Evolutionary conservation across 805 yeast genomes (phyloP), one percentile per base, ranked within the genome.

Genomic region (Suhomyces prunicola): DNA sequence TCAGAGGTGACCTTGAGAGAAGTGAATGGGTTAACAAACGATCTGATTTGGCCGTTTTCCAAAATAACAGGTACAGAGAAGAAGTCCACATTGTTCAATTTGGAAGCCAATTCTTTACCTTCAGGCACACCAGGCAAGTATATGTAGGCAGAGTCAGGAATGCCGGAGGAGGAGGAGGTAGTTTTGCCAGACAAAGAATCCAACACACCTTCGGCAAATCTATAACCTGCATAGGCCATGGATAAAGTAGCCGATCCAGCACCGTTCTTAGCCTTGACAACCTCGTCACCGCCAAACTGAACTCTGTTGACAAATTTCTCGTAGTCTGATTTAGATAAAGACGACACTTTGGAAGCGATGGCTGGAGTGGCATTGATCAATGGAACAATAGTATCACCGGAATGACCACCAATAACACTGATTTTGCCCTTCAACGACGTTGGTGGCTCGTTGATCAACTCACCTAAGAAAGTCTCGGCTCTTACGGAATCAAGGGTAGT

Each of bases 231-330:
- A 62, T 85, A 87, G 5, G 97, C 97, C 97, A 92, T 93, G 17
- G 96, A 88, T 59, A 92, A 79, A 29, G 98, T 92, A 50, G 97
- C 97, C 41, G 97, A 90, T 26, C 97, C 97, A 47, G 86, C 86
- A 57, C 97, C 97, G 63, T 89, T 87, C 77, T 92, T 92, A 49
- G 97, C 97, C 74, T 88, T 80, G 57, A 92, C 98, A 46, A 92
- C 96, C 73, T 93, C 97, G 70, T 92, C 98, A 68, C 98, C 98
- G 55, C 96, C 96, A 57, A 68, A 76, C 59, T 76, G 80, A 42
- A 76, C 80, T 57, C 80, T 65, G 60, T 73, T 60, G 46, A 75
- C 60, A 55, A 76, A 73, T 36, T 63, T 52, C 12, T 55, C 60
- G 49, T 63, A 61, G 39, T 61, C 57, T 7, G 59, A 47, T 24